Base-by-base conservation (phyloP, 352 stramenopile species). In the Pythium phragmitis region DNA sequence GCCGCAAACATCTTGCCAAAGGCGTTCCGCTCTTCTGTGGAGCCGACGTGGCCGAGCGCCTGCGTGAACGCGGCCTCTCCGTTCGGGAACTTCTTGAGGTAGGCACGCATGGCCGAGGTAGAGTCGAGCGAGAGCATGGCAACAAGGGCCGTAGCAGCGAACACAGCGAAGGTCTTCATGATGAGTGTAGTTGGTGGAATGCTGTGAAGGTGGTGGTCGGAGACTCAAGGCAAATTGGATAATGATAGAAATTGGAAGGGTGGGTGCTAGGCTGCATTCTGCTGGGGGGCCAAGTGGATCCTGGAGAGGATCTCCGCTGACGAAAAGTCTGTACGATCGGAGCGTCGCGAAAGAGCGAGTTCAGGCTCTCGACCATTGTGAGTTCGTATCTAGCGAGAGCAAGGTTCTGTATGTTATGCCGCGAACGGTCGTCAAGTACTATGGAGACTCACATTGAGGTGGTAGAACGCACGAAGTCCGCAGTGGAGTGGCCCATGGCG, bases 81-180 rank as follows among this genome's bases (percentile, higher is more conserved):
- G 63, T 86, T 86, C 47, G 77, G 77, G 14, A 84, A 48, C 28
- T 79, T 66, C 17, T 50, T 43, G 21, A 76, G 47, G 52, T 79
- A 86, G 53, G 23, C 41, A n/a, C 50, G 30, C 41, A 65, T 47
- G 39, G 54, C 69, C 13, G 88, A 74, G 23, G 82, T 80, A 50
- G 93, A 74, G 39, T 60, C 12, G 65, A 94, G 89, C 42, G 85
- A 92, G 51, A 87, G 74, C 30, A 94, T 76, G 48, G 95, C 73
- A 37, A 51, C 6, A 34, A 34, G 7, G 8, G 46, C 21, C 7
- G 46, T 17, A 8, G 92, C 67, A 58, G 90, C 72, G 36, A 76
- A 77, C 54, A 94, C 66, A 33, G 92, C 70, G 41, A 73, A 85
- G 67, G 89, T 91, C 73, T 96, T 97, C 72, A 70, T 74, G 33